phyloP scores from a whole-genome alignment of 1,284 basidiomycete species.

The Heliocybe sulcata region DNA sequence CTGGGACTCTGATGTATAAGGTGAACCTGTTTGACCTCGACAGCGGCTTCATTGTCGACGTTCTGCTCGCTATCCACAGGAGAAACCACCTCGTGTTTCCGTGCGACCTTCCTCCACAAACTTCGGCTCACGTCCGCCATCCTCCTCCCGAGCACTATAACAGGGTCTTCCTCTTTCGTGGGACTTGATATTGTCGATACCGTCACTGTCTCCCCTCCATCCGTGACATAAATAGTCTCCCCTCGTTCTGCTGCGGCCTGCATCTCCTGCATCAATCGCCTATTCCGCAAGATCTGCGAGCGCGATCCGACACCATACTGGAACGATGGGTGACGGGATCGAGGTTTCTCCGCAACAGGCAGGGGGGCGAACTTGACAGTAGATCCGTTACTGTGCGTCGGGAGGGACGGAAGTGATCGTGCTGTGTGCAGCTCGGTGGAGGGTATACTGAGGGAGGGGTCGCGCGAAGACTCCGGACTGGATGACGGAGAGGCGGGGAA shows the following conservation, averaged over 20 bases:
- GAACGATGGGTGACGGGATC: constrained; percentile 43
- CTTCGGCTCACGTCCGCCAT: constrained; percentile 11
- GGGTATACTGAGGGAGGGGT: neutral
- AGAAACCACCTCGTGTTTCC: constrained; percentile 5
- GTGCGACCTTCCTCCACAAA: constrained; percentile 11
- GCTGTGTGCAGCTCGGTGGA: constrained; percentile 3
- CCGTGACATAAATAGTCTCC: neutral
- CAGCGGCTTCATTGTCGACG: neutral
- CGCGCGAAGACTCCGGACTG: constrained; percentile 4
- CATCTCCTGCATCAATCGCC: constrained; percentile 12
- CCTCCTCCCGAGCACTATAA: constrained; percentile 10
- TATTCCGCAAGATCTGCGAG: constrained; percentile 36
- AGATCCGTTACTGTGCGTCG: neutral
- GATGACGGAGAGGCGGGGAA: constrained; percentile 9
- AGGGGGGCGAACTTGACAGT: constrained; percentile 57
- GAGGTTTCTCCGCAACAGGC: constrained; percentile 41
- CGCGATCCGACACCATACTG: constrained; percentile 62
- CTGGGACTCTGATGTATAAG: too few species aligned
- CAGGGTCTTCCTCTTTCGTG: constrained; percentile 14
- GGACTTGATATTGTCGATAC: neutral
- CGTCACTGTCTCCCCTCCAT: constrained; percentile 3
- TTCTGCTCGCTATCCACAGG: neutral
- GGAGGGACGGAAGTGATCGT: constrained; percentile 6
- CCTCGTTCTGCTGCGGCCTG: neutral
- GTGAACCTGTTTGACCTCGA: neutral